Percentiles rank a stretch among this genome's conserved stretches.
phyloP scores from a whole-genome alignment of 148 eudicot genomes.

The Rhododendron henanense region DNA sequence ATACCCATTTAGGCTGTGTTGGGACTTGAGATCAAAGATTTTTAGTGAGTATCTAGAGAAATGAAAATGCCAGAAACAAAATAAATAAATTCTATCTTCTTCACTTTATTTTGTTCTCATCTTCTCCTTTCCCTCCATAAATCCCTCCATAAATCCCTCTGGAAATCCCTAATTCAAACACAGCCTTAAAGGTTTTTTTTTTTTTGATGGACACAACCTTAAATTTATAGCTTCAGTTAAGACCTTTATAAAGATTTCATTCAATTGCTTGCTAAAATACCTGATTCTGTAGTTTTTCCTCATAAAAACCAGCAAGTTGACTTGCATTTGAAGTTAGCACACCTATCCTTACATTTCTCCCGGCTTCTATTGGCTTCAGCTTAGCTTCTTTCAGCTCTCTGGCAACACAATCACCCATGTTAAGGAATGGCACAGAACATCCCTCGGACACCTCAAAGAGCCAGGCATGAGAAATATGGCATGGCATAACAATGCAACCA shows the following conservation, averaged over 20 bases:
- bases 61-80: not conserved
- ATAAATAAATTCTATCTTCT: not conserved
- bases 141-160: not conserved
- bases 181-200: not conserved
- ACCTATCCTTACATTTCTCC: too few relatives aligned
- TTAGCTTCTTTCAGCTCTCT: too few relatives aligned
- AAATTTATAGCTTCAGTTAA: not conserved
- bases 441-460: too few relatives aligned
- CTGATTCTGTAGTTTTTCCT: slow-evolving; percentile 20
- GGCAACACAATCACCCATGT: too few relatives aligned
- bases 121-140: not conserved
- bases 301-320: too few relatives aligned
- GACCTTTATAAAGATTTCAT: not conserved
- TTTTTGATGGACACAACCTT: not conserved
- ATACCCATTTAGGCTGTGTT: not conserved
- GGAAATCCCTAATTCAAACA: not conserved
- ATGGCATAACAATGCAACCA: too few relatives aligned
- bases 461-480: too few relatives aligned
- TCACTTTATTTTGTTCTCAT: not conserved
- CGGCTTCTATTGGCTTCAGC: too few relatives aligned
- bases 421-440: too few relatives aligned
- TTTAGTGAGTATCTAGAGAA: not conserved
- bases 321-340: too few relatives aligned
- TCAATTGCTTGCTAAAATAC: slow-evolving; percentile 18
- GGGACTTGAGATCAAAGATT: not conserved